Evolutionary conservation across 805 yeast species (phyloP).

Genomic region (Spathaspora sp.): DNA sequence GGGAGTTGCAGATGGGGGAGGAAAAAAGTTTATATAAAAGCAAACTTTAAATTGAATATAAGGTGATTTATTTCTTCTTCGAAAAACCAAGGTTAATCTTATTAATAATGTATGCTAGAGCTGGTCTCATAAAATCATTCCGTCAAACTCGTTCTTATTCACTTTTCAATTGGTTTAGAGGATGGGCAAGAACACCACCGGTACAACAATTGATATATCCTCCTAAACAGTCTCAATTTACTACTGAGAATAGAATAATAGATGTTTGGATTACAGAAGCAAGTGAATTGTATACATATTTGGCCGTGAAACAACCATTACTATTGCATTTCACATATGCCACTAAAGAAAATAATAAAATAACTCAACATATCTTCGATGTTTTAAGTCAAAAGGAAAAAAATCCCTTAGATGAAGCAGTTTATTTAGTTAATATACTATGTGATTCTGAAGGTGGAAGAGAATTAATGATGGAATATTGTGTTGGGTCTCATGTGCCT

Average conservation of each 20-base stretch:
- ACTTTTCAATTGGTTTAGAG: constrained; percentile 7
- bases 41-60: not conserved
- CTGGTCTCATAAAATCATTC: not conserved
- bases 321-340: constrained; percentile 73
- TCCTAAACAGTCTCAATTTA: constrained; percentile 30
- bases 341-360: constrained; percentile 55
- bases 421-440: constrained; percentile 69
- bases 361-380: constrained; percentile 56
- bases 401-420: constrained; percentile 38
- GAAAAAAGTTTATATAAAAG: not conserved
- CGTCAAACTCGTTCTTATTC: constrained; percentile 1
- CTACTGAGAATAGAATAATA: constrained; percentile 37
- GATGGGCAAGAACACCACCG: constrained; percentile 7
- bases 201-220: constrained; percentile 34
- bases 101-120: not conserved
- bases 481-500: constrained; percentile 51
- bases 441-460: constrained; percentile 62
- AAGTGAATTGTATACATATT: constrained; percentile 54
- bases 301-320: constrained; percentile 56
- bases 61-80: not conserved
- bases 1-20: not conserved
- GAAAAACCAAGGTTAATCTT: not conserved
- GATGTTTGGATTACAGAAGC: constrained; percentile 47
- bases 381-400: constrained; percentile 18
- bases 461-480: constrained; percentile 55